Conservation (phyloP, 2,329 filamentous ascomycete genomes). For the Aspergillus udagawae region DNA sequence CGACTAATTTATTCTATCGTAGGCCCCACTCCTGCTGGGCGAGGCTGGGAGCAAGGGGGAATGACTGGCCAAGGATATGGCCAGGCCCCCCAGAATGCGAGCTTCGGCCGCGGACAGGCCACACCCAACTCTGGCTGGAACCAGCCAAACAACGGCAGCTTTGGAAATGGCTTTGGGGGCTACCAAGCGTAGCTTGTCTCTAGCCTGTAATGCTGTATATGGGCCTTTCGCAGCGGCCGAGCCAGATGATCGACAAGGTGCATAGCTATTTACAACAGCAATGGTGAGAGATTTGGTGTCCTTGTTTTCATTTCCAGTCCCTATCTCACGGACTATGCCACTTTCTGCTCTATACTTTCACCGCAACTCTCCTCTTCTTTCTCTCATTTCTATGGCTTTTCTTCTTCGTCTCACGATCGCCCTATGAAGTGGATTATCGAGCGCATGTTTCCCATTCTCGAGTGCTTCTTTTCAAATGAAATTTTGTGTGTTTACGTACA, state of each 20-base stretch:
- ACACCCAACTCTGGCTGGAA: constrained; percentile 51
- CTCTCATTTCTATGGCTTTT: constrained; percentile 5
- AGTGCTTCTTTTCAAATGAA: constrained; percentile 40
- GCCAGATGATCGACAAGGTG: constrained; percentile 5
- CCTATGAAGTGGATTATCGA: constrained; percentile 36
- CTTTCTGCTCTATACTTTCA: constrained; percentile 13
- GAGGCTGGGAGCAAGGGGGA: constrained; percentile 48
- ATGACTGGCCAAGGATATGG: constrained; percentile 53
- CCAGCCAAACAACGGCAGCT: constrained; percentile 47
- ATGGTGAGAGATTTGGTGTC: constrained; percentile 11
- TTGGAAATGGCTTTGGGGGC: constrained; percentile 55
- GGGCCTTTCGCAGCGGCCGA: constrained; percentile 10
- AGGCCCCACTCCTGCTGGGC: constrained; percentile 58
- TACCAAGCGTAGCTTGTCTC: constrained; percentile 52
- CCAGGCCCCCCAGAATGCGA: constrained; percentile 67
- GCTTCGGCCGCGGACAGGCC: constrained; percentile 72
- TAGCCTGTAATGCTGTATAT: constrained; percentile 7
- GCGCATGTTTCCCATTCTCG: constrained; percentile 30
- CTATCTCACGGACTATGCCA: not conserved
- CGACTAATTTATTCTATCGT: constrained; percentile 10
- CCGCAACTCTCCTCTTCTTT: constrained; percentile 12
- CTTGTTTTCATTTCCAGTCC: not conserved
- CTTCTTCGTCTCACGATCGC: constrained; percentile 22
- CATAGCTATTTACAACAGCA: constrained; percentile 11
- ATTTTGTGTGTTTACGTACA: constrained; percentile 40